These are phyloP conservation scores for Crithidia thermophila DNA, from an alignment of 208 protist genomes.

Conservation along the genomic window DNA sequence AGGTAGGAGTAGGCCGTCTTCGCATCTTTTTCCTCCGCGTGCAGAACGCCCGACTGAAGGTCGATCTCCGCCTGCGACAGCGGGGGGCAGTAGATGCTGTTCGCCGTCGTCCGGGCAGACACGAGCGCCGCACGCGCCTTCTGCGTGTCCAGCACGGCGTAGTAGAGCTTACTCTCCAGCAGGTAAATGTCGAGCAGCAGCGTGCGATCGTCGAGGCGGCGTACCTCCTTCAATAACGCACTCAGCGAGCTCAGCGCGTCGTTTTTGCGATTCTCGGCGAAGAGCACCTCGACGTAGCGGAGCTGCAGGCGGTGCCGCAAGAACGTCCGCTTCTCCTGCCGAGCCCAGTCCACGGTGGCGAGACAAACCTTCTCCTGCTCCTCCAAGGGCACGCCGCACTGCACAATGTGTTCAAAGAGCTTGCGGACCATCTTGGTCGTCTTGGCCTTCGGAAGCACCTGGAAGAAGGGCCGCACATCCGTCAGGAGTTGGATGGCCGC, in stretches of 20 bases:
- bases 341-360: constrained; percentile 96
- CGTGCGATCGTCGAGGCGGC: constrained; percentile 98
- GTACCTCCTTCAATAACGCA: constrained; percentile 93
- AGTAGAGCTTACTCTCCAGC: constrained; percentile 96
- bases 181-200: constrained; percentile 98
- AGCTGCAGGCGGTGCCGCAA: constrained; percentile 97
- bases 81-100: constrained; percentile 99
- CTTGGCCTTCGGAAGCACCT: constrained; percentile 88
- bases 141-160: constrained; percentile 92
- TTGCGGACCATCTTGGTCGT: constrained; percentile 93
- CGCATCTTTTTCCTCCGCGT: constrained; percentile 98
- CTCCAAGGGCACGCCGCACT: constrained; percentile 76
- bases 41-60: constrained; percentile 96
- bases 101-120: constrained; percentile 96
- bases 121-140: constrained; percentile 97
- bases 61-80: constrained; percentile 98
- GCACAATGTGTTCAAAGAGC: constrained; percentile 84
- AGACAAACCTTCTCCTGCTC: constrained; percentile 92
- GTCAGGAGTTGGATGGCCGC: constrained; percentile 68
- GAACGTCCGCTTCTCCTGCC: constrained; percentile 96
- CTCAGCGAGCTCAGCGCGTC: constrained; percentile 82
- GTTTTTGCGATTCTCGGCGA: constrained; percentile 85
- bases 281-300: constrained; percentile 92
- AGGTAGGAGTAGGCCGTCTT: constrained; percentile 99
- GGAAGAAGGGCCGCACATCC: constrained; percentile 75